Conservation (phyloP, 1,284 basidiomycete species). For the Ganoderma leucocontextum region DNA sequence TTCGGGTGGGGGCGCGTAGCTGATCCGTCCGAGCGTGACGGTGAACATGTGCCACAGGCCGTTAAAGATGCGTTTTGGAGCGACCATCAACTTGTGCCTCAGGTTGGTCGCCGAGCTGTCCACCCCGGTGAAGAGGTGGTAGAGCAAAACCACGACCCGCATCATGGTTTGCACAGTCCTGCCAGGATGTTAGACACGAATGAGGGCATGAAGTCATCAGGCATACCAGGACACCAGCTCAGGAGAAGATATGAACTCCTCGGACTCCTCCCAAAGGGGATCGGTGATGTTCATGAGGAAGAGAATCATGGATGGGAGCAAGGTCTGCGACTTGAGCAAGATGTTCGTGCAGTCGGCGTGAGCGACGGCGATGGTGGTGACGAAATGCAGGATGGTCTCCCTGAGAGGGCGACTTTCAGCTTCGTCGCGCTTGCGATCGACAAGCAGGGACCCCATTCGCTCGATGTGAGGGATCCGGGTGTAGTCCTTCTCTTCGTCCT, state of each 20-base stretch:
- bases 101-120: conserved; percentile 54
- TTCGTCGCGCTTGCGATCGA: conserved; percentile 51
- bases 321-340: conserved; percentile 58
- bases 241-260: conserved; percentile 50
- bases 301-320: conserved; percentile 69
- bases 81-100: conserved; percentile 60
- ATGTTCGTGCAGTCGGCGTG: conserved; percentile 58
- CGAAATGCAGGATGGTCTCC: conserved; percentile 59
- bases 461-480: conserved; percentile 58
- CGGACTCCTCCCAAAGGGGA: conserved; percentile 73
- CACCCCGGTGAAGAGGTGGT: conserved; percentile 62
- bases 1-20: conserved; percentile 73
- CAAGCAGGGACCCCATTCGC: conserved; percentile 58
- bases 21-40: conserved; percentile 77
- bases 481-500: conserved; percentile 35
- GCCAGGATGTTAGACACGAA: conserved; percentile 8
- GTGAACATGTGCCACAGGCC: conserved; percentile 81
- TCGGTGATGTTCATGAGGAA: conserved; percentile 60
- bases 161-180: conserved; percentile 61
- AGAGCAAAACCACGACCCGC: conserved; percentile 63
- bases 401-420: conserved; percentile 55
- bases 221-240: conserved; percentile 49
- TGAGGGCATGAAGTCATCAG: conserved; percentile 18
- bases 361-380: conserved; percentile 62
- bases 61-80: conserved; percentile 62